phyloP scores from a whole-genome alignment of 164 flowering plant species.

The Euptelea pleiosperma region DNA sequence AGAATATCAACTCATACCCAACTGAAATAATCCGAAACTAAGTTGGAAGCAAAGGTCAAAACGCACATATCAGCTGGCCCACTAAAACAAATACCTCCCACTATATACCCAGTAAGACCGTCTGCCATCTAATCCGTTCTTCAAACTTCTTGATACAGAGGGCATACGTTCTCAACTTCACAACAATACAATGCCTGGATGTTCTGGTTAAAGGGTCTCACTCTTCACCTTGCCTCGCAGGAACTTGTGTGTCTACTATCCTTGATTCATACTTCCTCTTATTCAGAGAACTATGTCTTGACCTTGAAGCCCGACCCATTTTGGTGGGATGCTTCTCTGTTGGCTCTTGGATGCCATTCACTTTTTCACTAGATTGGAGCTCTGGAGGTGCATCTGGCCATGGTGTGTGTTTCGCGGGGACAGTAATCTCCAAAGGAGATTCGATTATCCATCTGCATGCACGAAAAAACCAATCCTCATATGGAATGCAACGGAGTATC shows the following conservation, averaged over 20 bases:
- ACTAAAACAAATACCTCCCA: neutral
- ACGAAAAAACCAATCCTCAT: constrained; percentile 3
- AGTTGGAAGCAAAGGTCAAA: neutral
- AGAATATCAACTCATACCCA: too few species aligned
- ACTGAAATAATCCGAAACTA: neutral
- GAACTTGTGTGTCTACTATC: constrained; percentile 33
- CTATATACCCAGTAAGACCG: neutral
- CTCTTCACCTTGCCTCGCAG: constrained; percentile 32
- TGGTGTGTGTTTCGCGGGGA: constrained; percentile 89
- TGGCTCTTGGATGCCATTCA: constrained; percentile 30
- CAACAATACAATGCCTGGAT: neutral
- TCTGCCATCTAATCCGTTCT: neutral
- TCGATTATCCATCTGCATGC: constrained; percentile 82
- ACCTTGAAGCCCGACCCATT: constrained; percentile 36
- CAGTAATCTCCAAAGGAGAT: constrained; percentile 85
- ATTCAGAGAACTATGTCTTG: constrained; percentile 53
- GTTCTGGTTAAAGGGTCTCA: constrained; percentile 10
- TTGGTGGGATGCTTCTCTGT: constrained; percentile 44
- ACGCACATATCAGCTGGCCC: neutral
- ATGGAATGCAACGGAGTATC: too few species aligned
- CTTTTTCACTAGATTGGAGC: constrained; percentile 49
- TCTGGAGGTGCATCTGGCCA: constrained; percentile 98
- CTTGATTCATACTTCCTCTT: constrained; percentile 63
- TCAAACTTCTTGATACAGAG: constrained; percentile 7
- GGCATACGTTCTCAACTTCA: constrained; percentile 2